These are phyloP conservation scores for Acanthamoeba sp. DNA, from an alignment of 208 protist genomes.

Conservation along the genomic window DNA sequence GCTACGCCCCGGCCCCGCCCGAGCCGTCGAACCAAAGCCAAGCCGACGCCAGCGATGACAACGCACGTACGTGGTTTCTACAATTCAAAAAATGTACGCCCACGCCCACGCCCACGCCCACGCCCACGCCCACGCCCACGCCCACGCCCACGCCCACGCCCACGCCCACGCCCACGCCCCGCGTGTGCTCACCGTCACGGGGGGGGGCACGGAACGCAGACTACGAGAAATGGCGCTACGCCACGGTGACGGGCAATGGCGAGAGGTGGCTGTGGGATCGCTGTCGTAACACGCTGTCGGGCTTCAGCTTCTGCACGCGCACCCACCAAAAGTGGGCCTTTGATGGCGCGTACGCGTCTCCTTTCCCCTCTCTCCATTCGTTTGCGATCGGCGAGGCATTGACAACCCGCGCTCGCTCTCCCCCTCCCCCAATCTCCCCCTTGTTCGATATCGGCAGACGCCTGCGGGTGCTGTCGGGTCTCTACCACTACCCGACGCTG, in stretches of 20 bases:
- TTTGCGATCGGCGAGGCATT: not conserved
- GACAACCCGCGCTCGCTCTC: not conserved
- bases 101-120: no score
- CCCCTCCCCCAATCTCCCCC: no score
- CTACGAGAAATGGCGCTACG: conserved; percentile 23
- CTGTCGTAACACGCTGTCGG: not conserved
- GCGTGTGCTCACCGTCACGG: not conserved
- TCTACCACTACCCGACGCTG: not conserved
- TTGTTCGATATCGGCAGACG: not conserved
- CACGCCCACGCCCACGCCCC: not conserved
- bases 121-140: no score
- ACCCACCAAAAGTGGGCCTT: not conserved
- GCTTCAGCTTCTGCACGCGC: conserved; percentile 28
- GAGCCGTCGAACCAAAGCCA: not conserved
- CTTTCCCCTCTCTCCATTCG: not conserved
- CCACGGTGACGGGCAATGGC: not conserved
- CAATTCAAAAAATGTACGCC: not conserved
- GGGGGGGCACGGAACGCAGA: not conserved
- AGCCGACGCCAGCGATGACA: not conserved
- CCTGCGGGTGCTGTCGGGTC: not conserved
- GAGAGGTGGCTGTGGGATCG: conserved; percentile 14
- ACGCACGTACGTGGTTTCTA: not conserved
- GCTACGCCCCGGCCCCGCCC: not conserved
- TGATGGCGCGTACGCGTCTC: not conserved
- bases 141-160: no score